Percentiles rank a stretch among this genome's conserved stretches.
Conservation (phyloP, 2,329 filamentous ascomycete species). For the Magnaporthales sp. region DNA sequence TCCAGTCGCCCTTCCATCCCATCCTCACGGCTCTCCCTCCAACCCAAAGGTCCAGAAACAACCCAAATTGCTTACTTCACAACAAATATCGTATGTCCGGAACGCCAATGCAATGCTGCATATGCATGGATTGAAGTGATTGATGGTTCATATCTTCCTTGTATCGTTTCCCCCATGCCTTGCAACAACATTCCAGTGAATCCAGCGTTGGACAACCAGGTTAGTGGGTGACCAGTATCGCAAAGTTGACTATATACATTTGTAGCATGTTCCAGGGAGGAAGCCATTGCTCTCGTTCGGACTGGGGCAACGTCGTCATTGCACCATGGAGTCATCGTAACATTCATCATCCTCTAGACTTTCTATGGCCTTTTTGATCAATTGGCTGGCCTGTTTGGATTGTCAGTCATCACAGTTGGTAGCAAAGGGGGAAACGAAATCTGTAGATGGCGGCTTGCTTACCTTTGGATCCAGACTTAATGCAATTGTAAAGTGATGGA, state of each 20-base stretch:
- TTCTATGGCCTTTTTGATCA: conserved; percentile 97
- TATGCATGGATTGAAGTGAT: conserved; percentile 2
- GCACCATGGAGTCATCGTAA: conserved; percentile 58
- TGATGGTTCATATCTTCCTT: background rate
- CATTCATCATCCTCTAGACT: conserved; percentile 73
- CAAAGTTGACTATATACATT: background rate
- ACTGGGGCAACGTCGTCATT: conserved; percentile 25
- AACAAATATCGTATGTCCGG: background rate
- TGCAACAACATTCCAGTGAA: background rate
- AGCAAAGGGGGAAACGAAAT: background rate
- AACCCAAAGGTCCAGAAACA: background rate
- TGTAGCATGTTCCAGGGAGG: background rate
- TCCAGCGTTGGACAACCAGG: background rate
- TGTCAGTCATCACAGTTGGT: conserved; percentile 14
- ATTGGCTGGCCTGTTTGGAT: conserved; percentile 63
- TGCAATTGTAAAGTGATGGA: conserved; percentile 89
- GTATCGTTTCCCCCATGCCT: background rate
- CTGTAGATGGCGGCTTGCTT: conserved; percentile 19
- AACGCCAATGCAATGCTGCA: conserved; percentile 9
- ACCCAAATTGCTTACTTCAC: background rate
- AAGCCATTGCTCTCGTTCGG: background rate
- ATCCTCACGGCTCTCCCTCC: background rate
- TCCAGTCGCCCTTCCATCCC: background rate
- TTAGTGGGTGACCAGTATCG: background rate
- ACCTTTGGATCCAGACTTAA: conserved; percentile 96